Percentiles rank a stretch among this genome's conserved stretches.
phyloP scores from a whole-genome alignment of 257 asterid genomes.

The Fraxinus quadrangulata region DNA sequence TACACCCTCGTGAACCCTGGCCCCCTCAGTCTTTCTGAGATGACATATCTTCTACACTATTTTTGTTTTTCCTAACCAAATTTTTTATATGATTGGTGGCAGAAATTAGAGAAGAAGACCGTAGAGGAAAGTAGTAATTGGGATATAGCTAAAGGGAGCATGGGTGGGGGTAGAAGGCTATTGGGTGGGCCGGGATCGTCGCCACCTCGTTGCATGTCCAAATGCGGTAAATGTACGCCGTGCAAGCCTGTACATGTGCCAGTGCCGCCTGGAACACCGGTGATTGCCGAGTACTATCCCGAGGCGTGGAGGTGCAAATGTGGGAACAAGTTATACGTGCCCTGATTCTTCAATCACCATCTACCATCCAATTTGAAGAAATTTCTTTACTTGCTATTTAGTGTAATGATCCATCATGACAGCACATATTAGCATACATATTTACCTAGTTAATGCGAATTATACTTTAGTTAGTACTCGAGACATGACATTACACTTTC shows the following conservation, averaged over 20 bases:
- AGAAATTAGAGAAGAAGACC: no score
- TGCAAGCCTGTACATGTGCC: slow-evolving; percentile 62
- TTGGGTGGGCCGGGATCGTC: slow-evolving; percentile 58
- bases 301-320: slow-evolving; percentile 73
- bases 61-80: neutral
- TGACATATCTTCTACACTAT: slow-evolving; percentile 2
- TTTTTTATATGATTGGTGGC: neutral
- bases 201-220: slow-evolving; percentile 59
- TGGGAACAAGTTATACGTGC: slow-evolving; percentile 53
- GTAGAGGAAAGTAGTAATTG: neutral
- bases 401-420: neutral
- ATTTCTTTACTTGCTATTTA: neutral
- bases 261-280: slow-evolving; percentile 60
- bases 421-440: neutral
- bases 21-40: slow-evolving; percentile 13
- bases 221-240: slow-evolving; percentile 61
- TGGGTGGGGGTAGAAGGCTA: slow-evolving; percentile 39
- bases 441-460: neutral
- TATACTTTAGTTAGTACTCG: neutral
- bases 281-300: slow-evolving; percentile 56
- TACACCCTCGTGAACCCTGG: slow-evolving; percentile 36
- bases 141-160: no score
- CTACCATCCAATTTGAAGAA: neutral
- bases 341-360: slow-evolving; percentile 20
- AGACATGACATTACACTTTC: neutral